These are phyloP conservation scores for Pascua guehoae DNA, from an alignment of 1,284 basidiomycete species.

Conservation along the genomic window DNA sequence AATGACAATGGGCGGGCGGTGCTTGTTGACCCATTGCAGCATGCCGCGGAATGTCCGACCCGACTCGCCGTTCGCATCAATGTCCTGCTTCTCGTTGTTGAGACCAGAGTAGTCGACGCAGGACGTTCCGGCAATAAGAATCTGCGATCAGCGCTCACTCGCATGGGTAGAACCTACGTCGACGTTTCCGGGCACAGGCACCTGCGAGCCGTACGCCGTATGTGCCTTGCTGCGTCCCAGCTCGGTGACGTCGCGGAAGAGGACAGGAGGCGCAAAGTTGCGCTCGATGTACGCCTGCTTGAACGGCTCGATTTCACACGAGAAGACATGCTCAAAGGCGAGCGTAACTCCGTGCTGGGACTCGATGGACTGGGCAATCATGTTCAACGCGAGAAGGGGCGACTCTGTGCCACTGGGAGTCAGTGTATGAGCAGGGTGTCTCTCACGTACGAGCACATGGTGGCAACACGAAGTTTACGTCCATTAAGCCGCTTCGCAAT, in stretches of 20 bases:
- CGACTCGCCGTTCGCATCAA: slow-evolving; percentile 81
- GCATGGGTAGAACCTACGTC: slow-evolving; percentile 52
- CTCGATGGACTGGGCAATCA: slow-evolving; percentile 70
- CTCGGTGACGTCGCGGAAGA: slow-evolving; percentile 93
- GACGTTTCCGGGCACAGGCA: slow-evolving; percentile 81
- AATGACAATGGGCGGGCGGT: slow-evolving; percentile 83
- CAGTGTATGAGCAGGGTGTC: not conserved
- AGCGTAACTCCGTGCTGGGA: slow-evolving; percentile 66
- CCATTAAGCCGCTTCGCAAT: slow-evolving; percentile 60
- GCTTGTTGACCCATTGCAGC: slow-evolving; percentile 85
- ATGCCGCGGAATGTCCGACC: slow-evolving; percentile 86
- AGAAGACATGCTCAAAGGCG: slow-evolving; percentile 87
- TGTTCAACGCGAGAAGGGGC: slow-evolving; percentile 79
- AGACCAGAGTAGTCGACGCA: slow-evolving; percentile 95
- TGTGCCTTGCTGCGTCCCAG: slow-evolving; percentile 73
- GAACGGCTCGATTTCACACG: slow-evolving; percentile 96
- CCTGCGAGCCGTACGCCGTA: slow-evolving; percentile 85
- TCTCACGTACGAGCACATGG: slow-evolving; percentile 70
- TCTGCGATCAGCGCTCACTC: slow-evolving; percentile 23
- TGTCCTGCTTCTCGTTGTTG: slow-evolving; percentile 87
- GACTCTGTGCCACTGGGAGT: slow-evolving; percentile 82
- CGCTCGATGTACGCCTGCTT: slow-evolving; percentile 97
- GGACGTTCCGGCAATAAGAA: slow-evolving; percentile 87
- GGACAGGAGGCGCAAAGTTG: slow-evolving; percentile 74
- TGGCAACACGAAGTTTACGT: slow-evolving; percentile 84